Evolutionary conservation across 2,329 filamentous ascomycete genomes (phyloP).

Genomic region (Didymella sp.): DNA sequence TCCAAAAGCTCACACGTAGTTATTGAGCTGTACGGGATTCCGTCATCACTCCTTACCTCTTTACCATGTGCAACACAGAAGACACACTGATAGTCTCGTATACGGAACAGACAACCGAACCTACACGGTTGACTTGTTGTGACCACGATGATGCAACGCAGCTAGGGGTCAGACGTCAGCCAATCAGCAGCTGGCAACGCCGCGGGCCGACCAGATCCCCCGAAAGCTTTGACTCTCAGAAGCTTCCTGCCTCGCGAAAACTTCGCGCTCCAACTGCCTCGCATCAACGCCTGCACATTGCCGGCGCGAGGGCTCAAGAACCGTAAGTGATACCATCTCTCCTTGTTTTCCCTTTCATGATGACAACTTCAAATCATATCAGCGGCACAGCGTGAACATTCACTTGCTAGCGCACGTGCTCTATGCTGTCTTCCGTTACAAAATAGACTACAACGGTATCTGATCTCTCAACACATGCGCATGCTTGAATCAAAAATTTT

Average conservation of each 20-base stretch:
- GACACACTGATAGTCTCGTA: not conserved
- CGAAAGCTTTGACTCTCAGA: conserved; percentile 14
- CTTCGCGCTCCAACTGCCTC: conserved; percentile 9
- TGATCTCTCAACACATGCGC: conserved; percentile 10
- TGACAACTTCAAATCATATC: conserved; percentile 24
- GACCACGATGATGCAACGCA: not conserved
- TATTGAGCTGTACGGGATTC: conserved; percentile 3
- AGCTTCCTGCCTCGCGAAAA: conserved; percentile 12
- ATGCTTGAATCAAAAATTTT: not conserved
- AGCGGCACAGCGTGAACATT: conserved; percentile 23
- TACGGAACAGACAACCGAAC: not conserved
- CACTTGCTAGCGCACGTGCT: conserved; percentile 24
- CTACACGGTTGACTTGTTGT: too few species aligned
- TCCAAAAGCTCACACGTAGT: conserved; percentile 1
- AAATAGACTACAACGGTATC: conserved; percentile 27
- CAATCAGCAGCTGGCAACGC: conserved; percentile 11
- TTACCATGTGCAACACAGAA: not conserved
- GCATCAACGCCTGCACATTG: conserved; percentile 10
- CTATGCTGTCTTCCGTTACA: conserved; percentile 25
- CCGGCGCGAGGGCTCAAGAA: conserved; percentile 8
- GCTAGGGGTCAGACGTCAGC: not conserved
- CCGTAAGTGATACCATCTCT: conserved; percentile 13
- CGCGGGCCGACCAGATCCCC: conserved; percentile 15
- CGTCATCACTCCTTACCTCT: conserved; percentile 2
- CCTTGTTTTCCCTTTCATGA: conserved; percentile 14